A percentile compares a stretch with the other conserved stretches of the same genome.
These are phyloP conservation scores for Ramaria sp. DNA, from an alignment of 768 basidiomycete species.

Conservation along the genomic window DNA sequence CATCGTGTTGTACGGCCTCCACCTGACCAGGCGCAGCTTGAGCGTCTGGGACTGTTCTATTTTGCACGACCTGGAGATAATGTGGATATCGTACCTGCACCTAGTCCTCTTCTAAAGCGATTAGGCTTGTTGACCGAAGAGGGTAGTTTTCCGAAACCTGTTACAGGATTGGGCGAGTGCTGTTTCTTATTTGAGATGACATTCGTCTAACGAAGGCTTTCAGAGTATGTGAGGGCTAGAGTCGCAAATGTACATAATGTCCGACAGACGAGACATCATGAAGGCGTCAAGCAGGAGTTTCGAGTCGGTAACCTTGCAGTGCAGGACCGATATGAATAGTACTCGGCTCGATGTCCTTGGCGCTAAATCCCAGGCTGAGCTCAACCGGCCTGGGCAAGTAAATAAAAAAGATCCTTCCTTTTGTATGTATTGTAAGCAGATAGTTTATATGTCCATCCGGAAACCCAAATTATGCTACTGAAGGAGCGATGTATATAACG, in stretches of 20 bases:
- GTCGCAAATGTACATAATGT: constrained; percentile 14
- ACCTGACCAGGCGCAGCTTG: constrained; percentile 21
- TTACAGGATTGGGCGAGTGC: constrained; percentile 16
- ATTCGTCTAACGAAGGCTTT: constrained; percentile 1
- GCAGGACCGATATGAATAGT: constrained; percentile 11
- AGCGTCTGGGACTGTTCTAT: constrained; percentile 26
- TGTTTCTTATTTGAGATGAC: not conserved
- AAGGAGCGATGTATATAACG: no score
- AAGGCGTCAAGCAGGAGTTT: constrained; percentile 10
- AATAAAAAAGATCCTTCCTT: no score
- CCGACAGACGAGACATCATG: constrained; percentile 6
- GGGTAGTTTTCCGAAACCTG: constrained; percentile 9
- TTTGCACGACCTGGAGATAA: constrained; percentile 24
- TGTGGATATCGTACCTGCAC: constrained; percentile 18
- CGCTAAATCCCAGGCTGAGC: no score
- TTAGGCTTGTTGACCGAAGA: constrained; percentile 11
- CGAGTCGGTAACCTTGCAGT: constrained; percentile 12
- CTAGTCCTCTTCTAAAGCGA: not conserved
- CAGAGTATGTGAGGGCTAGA: constrained; percentile 15
- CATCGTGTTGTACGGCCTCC: constrained; percentile 29
- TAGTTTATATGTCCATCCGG: no score
- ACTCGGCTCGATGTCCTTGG: not conserved
- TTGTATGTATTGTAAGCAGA: no score
- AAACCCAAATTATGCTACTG: no score
- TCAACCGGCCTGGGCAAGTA: no score